A percentile compares a stretch with the other conserved stretches of the same genome.
phyloP scores from a whole-genome alignment of 148 eudicot genomes.

The Fallopia convolvulus region DNA sequence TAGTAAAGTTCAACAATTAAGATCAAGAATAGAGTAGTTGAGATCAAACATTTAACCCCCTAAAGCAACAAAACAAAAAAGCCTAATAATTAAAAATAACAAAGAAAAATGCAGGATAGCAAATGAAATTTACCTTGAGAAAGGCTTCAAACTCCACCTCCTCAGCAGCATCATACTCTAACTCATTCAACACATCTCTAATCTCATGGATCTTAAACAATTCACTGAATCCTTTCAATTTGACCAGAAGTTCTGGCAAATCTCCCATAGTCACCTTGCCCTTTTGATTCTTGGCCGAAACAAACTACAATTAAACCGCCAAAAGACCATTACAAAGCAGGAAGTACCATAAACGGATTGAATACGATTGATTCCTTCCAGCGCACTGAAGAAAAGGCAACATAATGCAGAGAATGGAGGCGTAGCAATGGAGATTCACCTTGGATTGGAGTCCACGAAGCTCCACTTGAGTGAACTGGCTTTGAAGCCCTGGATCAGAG shows the following conservation, averaged over 20 bases:
- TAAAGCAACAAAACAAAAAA: conserved; percentile 3
- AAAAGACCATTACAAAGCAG: conserved; percentile 11
- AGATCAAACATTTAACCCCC: too few species aligned
- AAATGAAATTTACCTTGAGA: conserved; percentile 52
- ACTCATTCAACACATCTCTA: conserved; percentile 41
- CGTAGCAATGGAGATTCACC: conserved; percentile 14
- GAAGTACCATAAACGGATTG: background rate
- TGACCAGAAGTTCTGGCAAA: conserved; percentile 63
- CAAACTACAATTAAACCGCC: conserved; percentile 38
- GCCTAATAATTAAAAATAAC: background rate
- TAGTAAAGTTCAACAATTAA: background rate
- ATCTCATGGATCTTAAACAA: conserved; percentile 66
- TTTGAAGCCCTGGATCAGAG: conserved; percentile 63
- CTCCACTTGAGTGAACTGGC: conserved; percentile 67
- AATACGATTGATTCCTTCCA: background rate
- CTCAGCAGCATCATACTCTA: conserved; percentile 32
- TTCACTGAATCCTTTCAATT: conserved; percentile 48
- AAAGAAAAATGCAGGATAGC: background rate
- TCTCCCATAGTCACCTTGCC: conserved; percentile 71
- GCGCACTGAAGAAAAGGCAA: background rate
- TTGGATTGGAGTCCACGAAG: conserved; percentile 54
- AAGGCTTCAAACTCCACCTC: conserved; percentile 74
- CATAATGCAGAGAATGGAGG: background rate
- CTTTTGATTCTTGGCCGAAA: conserved; percentile 46
- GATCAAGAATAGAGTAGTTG: background rate